These are phyloP conservation scores for Chlorella variabilis DNA, from an alignment of 163 green algal genomes.

Conservation along the genomic window DNA sequence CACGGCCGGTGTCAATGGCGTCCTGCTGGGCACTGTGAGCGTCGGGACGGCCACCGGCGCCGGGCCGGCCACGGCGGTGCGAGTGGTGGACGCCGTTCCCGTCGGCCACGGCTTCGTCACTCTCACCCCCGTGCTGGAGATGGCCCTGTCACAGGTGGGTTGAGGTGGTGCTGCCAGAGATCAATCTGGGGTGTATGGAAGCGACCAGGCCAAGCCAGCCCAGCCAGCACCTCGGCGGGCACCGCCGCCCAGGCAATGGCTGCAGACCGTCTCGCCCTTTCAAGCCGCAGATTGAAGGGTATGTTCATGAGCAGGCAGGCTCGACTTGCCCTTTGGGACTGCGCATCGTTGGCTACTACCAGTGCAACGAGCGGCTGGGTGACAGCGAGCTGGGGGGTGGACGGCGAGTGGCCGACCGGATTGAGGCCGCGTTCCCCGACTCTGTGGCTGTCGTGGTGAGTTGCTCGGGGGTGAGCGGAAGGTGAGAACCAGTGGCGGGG, in stretches of 20 bases:
- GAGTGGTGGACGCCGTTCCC: constrained; percentile 36
- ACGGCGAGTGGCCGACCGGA: constrained; percentile 24
- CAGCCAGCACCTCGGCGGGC: neutral
- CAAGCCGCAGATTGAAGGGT: constrained; percentile 24
- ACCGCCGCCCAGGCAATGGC: neutral
- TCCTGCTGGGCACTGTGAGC: constrained; percentile 35
- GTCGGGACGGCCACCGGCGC: neutral
- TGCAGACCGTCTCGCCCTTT: no score
- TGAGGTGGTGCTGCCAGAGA: no score
- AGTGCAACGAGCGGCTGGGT: constrained; percentile 47
- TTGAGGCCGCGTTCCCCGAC: constrained; percentile 26
- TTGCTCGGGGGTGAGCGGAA: no score
- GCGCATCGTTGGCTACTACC: constrained; percentile 57
- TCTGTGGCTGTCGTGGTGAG: constrained; percentile 44
- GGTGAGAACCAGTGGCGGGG: no score
- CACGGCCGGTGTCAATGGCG: constrained; percentile 34
- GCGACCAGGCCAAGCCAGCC: neutral
- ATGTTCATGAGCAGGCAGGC: constrained; percentile 19
- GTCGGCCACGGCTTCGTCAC: constrained; percentile 45
- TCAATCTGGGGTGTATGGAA: no score
- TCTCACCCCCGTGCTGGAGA: constrained; percentile 38
- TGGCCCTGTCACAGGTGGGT: constrained; percentile 40
- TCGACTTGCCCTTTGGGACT: neutral
- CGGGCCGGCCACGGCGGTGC: neutral
- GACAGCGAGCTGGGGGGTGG: constrained; percentile 42